Evolutionary conservation across 495 filamentous ascomycete genomes (phyloP).

Genomic region (Podospora sp.): DNA sequence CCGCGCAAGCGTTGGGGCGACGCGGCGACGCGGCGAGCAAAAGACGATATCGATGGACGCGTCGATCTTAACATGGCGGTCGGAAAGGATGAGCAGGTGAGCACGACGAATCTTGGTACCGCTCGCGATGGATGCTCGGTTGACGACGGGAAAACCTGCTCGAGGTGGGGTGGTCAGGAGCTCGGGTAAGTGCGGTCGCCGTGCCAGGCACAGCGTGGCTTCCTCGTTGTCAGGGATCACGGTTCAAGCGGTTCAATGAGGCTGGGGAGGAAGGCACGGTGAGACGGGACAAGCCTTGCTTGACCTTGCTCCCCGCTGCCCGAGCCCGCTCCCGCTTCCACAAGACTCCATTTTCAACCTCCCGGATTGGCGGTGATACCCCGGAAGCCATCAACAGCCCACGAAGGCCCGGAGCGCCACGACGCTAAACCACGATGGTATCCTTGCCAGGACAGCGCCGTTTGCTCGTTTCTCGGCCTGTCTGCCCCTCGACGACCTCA

Average conservation of each 20-base stretch:
- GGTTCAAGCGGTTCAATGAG: background rate
- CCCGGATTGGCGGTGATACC: slow-evolving; percentile 26
- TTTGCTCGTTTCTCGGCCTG: background rate
- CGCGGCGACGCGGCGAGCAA: background rate
- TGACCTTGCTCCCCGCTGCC: background rate
- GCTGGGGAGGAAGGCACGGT: background rate
- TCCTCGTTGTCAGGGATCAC: background rate
- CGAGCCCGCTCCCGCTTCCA: slow-evolving; percentile 4
- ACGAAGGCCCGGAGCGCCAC: background rate
- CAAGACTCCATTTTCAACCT: slow-evolving; percentile 15
- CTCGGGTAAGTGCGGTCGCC: slow-evolving; percentile 25
- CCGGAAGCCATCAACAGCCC: slow-evolving; percentile 10
- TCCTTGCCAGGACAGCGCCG: background rate
- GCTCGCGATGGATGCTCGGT: slow-evolving; percentile 4
- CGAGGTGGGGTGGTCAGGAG: slow-evolving; percentile 2
- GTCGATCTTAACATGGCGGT: slow-evolving; percentile 11
- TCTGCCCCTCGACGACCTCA: background rate
- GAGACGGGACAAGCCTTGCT: slow-evolving; percentile 12
- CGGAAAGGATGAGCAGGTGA: background rate
- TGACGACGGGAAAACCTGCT: slow-evolving; percentile 17
- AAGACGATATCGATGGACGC: background rate
- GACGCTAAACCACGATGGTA: background rate
- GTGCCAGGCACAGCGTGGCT: too few species aligned
- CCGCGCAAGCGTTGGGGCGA: background rate
- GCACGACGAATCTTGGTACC: background rate